phyloP scores from a whole-genome alignment of 2,329 filamentous ascomycete species.

The Alternaria viburni region DNA sequence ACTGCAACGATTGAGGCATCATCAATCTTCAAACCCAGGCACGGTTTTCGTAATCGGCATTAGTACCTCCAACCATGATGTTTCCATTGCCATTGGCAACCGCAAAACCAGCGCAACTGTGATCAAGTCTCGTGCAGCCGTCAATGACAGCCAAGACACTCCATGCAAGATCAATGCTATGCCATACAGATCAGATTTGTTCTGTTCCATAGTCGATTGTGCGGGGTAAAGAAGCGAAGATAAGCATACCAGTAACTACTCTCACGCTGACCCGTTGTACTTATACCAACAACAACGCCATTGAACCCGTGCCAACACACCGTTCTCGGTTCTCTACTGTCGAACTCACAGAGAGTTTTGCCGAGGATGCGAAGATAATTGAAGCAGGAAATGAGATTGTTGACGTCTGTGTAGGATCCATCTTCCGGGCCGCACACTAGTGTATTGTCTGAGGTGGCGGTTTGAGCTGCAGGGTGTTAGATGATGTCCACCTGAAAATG shows the following conservation, averaged over 20 bases:
- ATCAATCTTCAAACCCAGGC: background rate
- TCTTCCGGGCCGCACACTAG: conserved; percentile 12
- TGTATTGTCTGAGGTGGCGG: background rate
- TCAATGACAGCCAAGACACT: conserved; percentile 14
- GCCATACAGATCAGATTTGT: background rate
- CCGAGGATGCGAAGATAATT: conserved; percentile 16
- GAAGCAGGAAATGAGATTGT: conserved; percentile 16
- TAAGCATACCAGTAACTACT: conserved; percentile 3
- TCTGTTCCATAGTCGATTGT: background rate
- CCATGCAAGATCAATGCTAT: conserved; percentile 8
- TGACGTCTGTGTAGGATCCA: conserved; percentile 13
- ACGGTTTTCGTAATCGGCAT: background rate
- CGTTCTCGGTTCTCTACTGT: background rate
- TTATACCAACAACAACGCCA: background rate
- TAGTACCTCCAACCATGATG: conserved; percentile 11
- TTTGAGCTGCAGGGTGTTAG: background rate
- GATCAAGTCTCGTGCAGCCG: conserved; percentile 5
- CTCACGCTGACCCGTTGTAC: background rate
- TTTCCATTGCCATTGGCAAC: conserved; percentile 9
- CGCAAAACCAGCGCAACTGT: conserved; percentile 7
- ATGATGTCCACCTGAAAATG: background rate
- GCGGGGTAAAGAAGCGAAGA: too few relatives aligned
- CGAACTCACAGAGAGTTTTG: conserved; percentile 3
- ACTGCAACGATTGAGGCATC: background rate
- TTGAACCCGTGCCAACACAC: background rate